A percentile compares a stretch with the other conserved stretches of the same genome.
Conservation (phyloP, 2,329 filamentous ascomycete genomes). For the Xylariales sp. region DNA sequence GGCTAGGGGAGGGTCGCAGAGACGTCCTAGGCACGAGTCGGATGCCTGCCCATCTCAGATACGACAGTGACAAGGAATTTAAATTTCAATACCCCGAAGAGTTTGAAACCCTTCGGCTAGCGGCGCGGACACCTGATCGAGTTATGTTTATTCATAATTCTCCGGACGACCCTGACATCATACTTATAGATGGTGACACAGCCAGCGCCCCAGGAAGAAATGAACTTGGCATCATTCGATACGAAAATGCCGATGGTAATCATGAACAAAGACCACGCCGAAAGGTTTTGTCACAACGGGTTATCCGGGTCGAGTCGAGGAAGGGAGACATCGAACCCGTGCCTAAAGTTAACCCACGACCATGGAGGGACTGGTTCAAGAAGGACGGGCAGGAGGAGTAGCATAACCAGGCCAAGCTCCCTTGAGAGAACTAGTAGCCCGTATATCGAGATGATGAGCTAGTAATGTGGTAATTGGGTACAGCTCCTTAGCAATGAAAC, state of each 20-base stretch:
- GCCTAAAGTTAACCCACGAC: constrained; percentile 17
- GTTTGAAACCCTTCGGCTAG: constrained; percentile 37
- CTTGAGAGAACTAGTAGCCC: not conserved
- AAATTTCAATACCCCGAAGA: constrained; percentile 41
- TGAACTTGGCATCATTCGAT: constrained; percentile 40
- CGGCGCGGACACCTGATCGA: constrained; percentile 44
- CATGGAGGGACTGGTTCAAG: constrained; percentile 25
- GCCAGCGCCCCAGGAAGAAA: constrained; percentile 39
- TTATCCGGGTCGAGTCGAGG: constrained; percentile 42
- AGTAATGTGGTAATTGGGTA: not conserved
- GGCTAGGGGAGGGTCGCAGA: constrained; percentile 57
- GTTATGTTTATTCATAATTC: constrained; percentile 46
- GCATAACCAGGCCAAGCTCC: not conserved
- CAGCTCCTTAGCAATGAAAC: not conserved
- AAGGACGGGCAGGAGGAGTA: not conserved
- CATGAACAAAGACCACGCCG: not conserved
- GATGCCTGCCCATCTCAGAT: constrained; percentile 54
- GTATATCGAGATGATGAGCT: not conserved
- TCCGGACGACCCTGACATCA: not conserved
- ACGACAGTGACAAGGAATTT: constrained; percentile 37
- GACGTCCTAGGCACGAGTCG: constrained; percentile 57
- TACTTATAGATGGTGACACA: constrained; percentile 43
- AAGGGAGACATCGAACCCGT: constrained; percentile 29
- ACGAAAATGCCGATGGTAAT: not conserved
- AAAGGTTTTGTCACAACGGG: constrained; percentile 12